These are phyloP conservation scores for Blumeriella jaapii DNA, from an alignment of 2,329 filamentous ascomycete genomes.

Conservation along the genomic window DNA sequence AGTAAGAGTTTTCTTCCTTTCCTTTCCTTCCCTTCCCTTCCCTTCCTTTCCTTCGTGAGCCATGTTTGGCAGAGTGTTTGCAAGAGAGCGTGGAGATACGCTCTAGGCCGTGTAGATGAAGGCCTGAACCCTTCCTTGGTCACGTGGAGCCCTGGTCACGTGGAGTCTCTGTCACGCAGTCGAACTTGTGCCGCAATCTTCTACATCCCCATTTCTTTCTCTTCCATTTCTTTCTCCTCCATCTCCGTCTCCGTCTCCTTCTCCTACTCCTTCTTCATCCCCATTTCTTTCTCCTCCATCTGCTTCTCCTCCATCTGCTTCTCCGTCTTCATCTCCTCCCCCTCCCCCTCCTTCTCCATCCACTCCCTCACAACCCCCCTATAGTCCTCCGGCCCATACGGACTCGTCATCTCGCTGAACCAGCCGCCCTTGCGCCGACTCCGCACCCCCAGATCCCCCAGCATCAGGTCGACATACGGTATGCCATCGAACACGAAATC, in stretches of 20 bases:
- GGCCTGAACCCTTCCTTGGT: too few relatives aligned
- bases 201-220: too few relatives aligned
- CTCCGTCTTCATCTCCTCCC: not conserved
- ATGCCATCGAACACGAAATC: constrained; percentile 71
- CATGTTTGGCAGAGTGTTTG: not conserved
- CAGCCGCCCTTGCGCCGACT: constrained; percentile 41
- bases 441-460: constrained; percentile 54
- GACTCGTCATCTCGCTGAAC: constrained; percentile 30
- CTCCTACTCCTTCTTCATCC: too few relatives aligned
- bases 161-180: too few relatives aligned
- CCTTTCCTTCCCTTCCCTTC: not conserved
- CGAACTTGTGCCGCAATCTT: too few relatives aligned
- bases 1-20: not conserved
- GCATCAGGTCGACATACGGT: constrained; percentile 59
- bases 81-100: not conserved
- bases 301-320: too few relatives aligned
- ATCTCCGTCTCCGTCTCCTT: too few relatives aligned
- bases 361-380: constrained; percentile 1
- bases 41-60: not conserved
- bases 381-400: constrained; percentile 35
- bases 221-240: too few relatives aligned
- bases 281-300: too few relatives aligned
- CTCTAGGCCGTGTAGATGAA: too few relatives aligned
- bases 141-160: too few relatives aligned
- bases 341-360: not conserved